These are phyloP conservation scores for Chaetomiaceae sp. DNA, from an alignment of 2,329 filamentous ascomycete genomes.

Conservation along the genomic window DNA sequence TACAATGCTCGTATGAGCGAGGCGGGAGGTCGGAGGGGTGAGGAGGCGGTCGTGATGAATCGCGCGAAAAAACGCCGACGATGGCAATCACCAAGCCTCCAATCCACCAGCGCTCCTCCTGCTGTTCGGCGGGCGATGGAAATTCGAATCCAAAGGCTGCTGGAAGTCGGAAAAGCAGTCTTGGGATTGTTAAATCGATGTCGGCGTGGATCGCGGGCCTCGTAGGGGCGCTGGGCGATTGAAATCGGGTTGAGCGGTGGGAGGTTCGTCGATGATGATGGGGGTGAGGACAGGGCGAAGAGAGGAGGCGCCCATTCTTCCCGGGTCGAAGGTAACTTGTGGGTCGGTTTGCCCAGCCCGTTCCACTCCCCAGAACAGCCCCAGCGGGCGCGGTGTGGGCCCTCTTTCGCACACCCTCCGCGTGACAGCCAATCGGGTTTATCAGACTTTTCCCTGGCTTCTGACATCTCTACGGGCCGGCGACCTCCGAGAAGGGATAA, in stretches of 20 bases:
- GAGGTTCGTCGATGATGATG: constrained; percentile 26
- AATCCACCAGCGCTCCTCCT: constrained; percentile 25
- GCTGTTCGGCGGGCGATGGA: constrained; percentile 20
- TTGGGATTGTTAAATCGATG: constrained; percentile 12
- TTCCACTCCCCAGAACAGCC: not conserved
- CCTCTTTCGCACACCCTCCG: not conserved
- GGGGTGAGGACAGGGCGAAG: constrained; percentile 15
- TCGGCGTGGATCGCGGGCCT: constrained; percentile 23
- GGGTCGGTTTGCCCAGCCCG: not conserved
- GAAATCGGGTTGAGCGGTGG: constrained; percentile 17
- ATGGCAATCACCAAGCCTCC: constrained; percentile 24
- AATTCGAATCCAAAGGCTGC: constrained; percentile 14
- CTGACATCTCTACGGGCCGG: not conserved
- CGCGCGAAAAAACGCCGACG: constrained; percentile 27
- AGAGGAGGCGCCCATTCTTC: constrained; percentile 21
- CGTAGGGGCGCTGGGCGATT: constrained; percentile 25
- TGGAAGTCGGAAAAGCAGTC: not conserved
- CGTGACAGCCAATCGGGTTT: constrained; percentile 20
- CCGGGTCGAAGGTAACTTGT: not conserved
- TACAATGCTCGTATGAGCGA: not conserved
- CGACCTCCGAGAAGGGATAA: not conserved
- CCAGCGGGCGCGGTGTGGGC: constrained; percentile 20
- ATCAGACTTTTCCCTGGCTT: not conserved
- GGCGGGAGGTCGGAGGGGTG: constrained; percentile 17
- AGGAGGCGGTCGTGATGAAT: constrained; percentile 24